phyloP scores from a whole-genome alignment of 2,329 filamentous ascomycete species.

The Paecilomyces sp. region DNA sequence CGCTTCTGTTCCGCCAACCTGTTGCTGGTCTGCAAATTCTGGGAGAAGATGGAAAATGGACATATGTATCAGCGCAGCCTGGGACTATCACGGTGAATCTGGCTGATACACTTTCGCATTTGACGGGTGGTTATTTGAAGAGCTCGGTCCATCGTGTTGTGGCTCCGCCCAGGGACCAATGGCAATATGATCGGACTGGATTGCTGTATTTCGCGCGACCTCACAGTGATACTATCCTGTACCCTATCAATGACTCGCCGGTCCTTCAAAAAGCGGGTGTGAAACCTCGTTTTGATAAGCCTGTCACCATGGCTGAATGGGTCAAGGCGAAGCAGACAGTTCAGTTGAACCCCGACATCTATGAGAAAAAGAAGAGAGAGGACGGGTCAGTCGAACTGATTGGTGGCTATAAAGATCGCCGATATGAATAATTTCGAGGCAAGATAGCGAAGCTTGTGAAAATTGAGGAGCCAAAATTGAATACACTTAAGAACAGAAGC shows the following conservation, averaged over 20 bases:
- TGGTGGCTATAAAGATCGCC: constrained; percentile 20
- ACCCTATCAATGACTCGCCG: constrained; percentile 22
- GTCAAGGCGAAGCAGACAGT: constrained; percentile 33
- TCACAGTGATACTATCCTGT: background rate
- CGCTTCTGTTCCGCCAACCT: constrained; percentile 52
- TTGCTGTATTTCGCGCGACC: constrained; percentile 41
- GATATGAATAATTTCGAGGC: constrained; percentile 12
- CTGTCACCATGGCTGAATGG: constrained; percentile 41
- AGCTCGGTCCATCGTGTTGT: constrained; percentile 45
- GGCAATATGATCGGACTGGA: constrained; percentile 35
- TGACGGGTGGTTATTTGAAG: constrained; percentile 46
- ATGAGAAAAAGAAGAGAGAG: constrained; percentile 28
- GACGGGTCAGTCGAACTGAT: constrained; percentile 36
- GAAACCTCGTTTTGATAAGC: constrained; percentile 29
- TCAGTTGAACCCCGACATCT: constrained; percentile 31
- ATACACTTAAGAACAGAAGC: background rate
- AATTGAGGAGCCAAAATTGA: background rate
- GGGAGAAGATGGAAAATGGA: constrained; percentile 43
- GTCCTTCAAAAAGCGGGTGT: constrained; percentile 21
- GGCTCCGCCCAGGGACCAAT: constrained; percentile 43
- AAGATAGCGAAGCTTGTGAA: background rate
- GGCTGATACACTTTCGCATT: constrained; percentile 41
- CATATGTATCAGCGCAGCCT: constrained; percentile 43
- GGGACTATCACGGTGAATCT: constrained; percentile 48
- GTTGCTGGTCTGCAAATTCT: constrained; percentile 53